Percentiles rank a stretch among this genome's conserved stretches.
Evolutionary conservation across 73 alveolate species (phyloP).

Genomic region (Tetrahymena elliotti): DNA sequence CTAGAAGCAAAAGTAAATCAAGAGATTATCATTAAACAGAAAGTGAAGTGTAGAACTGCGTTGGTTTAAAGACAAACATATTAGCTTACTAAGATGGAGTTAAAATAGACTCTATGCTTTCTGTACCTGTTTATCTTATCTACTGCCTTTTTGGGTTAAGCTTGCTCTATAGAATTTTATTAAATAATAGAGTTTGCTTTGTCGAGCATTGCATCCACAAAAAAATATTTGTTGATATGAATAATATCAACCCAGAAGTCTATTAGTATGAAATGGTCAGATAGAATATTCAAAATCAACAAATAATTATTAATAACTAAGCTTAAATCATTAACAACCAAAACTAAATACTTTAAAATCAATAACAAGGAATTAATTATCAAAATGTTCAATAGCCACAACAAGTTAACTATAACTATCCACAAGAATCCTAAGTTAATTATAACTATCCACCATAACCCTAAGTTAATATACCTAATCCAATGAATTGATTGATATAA

Average conservation of each 20-base stretch:
- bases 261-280: not conserved
- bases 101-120: not conserved
- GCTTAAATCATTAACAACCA: not conserved
- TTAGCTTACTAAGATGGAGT: not conserved
- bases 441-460: not conserved
- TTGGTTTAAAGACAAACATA: not conserved
- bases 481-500: not conserved
- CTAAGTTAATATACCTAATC: not conserved
- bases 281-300: not conserved
- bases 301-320: not conserved
- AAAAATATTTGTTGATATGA: not conserved
- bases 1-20: not conserved
- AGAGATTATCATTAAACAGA: not conserved
- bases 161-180: not conserved
- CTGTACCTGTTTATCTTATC: not conserved
- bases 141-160: not conserved
- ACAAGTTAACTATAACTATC: not conserved
- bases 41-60: not conserved
- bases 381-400: not conserved
- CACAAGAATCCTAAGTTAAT: too few relatives aligned
- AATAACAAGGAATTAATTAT: not conserved
- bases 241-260: not conserved
- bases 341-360: not conserved
- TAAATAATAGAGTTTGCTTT: not conserved
- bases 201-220: not conserved